Percentiles rank a stretch among this genome's conserved stretches.
phyloP scores from a whole-genome alignment of 2,329 filamentous ascomycete genomes.

The Parastagonospora nodorum region DNA sequence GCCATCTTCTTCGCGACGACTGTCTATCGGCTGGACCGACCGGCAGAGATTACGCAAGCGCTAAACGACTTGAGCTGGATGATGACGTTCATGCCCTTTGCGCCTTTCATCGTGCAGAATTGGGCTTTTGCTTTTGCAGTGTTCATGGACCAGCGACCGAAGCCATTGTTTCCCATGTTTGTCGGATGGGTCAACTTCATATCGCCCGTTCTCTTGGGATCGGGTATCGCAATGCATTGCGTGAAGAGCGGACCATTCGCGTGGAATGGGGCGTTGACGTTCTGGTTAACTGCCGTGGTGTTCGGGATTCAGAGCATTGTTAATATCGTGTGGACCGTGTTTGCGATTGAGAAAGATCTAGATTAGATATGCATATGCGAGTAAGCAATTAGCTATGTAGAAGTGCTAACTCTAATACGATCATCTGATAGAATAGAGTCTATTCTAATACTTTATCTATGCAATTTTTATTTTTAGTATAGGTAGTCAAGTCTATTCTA shows the following conservation, averaged over 20 bases:
- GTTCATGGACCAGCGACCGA: slow-evolving; percentile 4
- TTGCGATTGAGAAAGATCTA: neutral
- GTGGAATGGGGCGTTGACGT: slow-evolving; percentile 15
- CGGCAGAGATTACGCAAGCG: slow-evolving; percentile 23
- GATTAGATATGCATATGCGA: neutral
- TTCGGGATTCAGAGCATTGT: slow-evolving; percentile 5
- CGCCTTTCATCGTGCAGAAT: slow-evolving; percentile 14
- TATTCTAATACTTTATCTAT: too few relatives aligned
- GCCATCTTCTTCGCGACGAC: slow-evolving; percentile 25
- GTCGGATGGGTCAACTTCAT: slow-evolving; percentile 12
- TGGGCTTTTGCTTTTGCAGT: slow-evolving; percentile 11
- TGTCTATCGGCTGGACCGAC: slow-evolving; percentile 21
- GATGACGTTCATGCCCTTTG: slow-evolving; percentile 16
- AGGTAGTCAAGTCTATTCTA: too few relatives aligned
- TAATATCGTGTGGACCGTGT: neutral
- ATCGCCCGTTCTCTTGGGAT: slow-evolving; percentile 8
- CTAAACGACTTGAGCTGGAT: slow-evolving; percentile 24
- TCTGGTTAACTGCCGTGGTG: slow-evolving; percentile 11
- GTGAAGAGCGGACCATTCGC: slow-evolving; percentile 7
- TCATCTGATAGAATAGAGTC: too few relatives aligned
- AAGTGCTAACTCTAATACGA: too few relatives aligned
- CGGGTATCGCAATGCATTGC: slow-evolving; percentile 14
- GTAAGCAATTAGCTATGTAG: neutral
- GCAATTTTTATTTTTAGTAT: too few relatives aligned
- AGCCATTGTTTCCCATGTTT: slow-evolving; percentile 5